Evolutionary conservation across 2,329 filamentous ascomycete species (phyloP), one percentile per base, ranked within the genome.

Genomic region (Penicillium sp.): DNA sequence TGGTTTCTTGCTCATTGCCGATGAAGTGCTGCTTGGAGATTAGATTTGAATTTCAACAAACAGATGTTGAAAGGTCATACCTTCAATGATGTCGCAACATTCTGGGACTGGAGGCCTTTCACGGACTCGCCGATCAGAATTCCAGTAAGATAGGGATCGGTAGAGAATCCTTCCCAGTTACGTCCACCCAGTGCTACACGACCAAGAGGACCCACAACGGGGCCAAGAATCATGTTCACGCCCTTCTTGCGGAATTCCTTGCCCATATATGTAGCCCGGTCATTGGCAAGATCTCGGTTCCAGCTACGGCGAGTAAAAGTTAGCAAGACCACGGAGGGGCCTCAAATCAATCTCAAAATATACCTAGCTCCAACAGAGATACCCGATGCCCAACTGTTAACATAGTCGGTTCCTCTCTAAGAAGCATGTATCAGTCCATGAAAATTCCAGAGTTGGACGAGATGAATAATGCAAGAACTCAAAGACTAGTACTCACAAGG

Each of bases 1-100:
- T 60, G 67, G 72, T 63, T 31, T 87, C 85, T 69, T 88, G 85
- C 62, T 88, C 85, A 54, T 88, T 85, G 23, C 73, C 82, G 35
- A 88, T 82, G 56, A 79, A 82, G 63, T 88, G 85, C 70, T 86
- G n/a, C 8, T 23, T n/a, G 16, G 57, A 37, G 52, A 45, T 11
- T 14, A 50, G n/a, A 21, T 3, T 31, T 3, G 14, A 10, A 2
- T 11, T 2, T 44, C 7, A 39, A 19, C 16, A 39, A 19, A 8
- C 0, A 10, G 1, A 1, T 1, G 16, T 3, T 39, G 13, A 1
- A 14, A 1, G 27, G 23, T 3, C 39, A n/a, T 60, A 67, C 65
- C 59, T 68, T 69, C 4, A 72, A 69, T 43, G 68, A 76, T 11
- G 78, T 73, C 43, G 75, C 77, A 4, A 79, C 74, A 55, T 78